A percentile compares a stretch with the other conserved stretches of the same genome.
phyloP scores from a whole-genome alignment of 148 eudicot species.

The Fagopyrum tataricum region DNA sequence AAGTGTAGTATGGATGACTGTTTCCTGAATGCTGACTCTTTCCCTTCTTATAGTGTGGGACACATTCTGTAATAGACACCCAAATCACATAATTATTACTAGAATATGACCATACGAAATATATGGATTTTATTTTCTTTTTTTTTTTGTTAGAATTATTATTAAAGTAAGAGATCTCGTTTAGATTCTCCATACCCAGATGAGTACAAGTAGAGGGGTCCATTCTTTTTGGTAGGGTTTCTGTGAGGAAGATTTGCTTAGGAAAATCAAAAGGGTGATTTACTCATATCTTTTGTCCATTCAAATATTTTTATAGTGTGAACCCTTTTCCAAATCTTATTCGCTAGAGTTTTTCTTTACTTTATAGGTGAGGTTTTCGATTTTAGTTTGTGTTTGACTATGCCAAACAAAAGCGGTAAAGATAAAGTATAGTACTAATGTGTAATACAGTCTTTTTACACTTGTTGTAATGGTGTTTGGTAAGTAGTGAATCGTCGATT shows the following conservation, averaged over 20 bases:
- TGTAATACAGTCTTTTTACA: too few species aligned
- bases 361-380: too few species aligned
- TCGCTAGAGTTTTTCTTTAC: too few species aligned
- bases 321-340: too few species aligned
- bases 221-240: conserved; percentile 2
- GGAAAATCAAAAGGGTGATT: neutral
- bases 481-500: too few species aligned
- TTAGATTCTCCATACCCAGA: conserved; percentile 7
- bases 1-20: neutral
- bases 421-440: too few species aligned
- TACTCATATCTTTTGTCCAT: neutral
- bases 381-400: too few species aligned
- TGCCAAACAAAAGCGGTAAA: too few species aligned
- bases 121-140: neutral
- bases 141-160: neutral
- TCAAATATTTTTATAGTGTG: neutral
- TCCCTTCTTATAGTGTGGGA: conserved; percentile 6
- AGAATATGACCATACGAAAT: neutral
- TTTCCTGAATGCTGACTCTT: neutral
- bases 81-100: neutral
- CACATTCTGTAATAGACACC: neutral
- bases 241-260: neutral
- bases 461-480: too few species aligned
- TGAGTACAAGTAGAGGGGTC: conserved; percentile 1
- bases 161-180: conserved; percentile 12